Evolutionary conservation across 306 rosid genomes (phyloP).

Genomic region (Senna tora): DNA sequence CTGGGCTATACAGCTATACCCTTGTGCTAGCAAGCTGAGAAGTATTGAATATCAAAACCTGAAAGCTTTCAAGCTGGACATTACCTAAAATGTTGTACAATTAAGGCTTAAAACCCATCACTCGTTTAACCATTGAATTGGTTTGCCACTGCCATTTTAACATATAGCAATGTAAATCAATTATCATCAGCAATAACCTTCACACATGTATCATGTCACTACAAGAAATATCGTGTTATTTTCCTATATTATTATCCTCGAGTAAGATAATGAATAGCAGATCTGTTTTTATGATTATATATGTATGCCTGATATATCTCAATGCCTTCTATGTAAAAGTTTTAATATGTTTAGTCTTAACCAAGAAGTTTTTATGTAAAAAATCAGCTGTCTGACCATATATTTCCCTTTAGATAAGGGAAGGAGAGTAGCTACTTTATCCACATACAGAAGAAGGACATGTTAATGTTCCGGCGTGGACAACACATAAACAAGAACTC

Average conservation of each 20-base stretch:
- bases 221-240: neutral
- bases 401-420: neutral
- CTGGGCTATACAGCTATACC: neutral
- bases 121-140: neutral
- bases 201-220: too few species aligned
- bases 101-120: neutral
- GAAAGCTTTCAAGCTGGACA: conserved; percentile 1
- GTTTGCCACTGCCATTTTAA: neutral
- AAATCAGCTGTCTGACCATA: conserved; percentile 3
- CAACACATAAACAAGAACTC: neutral
- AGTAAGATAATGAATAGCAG: neutral
- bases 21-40: neutral
- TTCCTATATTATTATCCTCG: neutral
- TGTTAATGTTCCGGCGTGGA: neutral
- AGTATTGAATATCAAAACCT: conserved; percentile 19
- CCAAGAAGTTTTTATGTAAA: neutral
- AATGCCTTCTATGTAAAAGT: neutral
- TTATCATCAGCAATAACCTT: too few species aligned
- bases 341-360: neutral
- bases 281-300: neutral
- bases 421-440: neutral
- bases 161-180: too few species aligned
- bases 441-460: neutral
- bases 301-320: neutral
- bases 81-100: neutral